Evolutionary conservation across 257 asterid genomes (phyloP).

Genomic region (Solanum clarkiae): DNA sequence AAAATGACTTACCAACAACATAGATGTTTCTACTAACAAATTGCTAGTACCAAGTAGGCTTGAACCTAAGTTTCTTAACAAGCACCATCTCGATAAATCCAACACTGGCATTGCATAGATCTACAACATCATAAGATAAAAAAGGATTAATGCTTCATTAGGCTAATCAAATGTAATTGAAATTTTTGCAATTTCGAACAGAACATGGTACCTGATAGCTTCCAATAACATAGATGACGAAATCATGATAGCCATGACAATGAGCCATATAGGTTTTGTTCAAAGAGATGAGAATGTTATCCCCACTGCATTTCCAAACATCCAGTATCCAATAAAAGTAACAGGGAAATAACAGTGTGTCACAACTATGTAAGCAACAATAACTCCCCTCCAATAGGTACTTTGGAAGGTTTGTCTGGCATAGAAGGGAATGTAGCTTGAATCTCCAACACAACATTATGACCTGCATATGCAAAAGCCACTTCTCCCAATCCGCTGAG

Average conservation of each 20-base stretch:
- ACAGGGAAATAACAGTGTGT: conserved; percentile 89
- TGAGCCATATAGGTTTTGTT: conserved; percentile 64
- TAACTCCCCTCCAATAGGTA: conserved; percentile 84
- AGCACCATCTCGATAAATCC: conserved; percentile 31
- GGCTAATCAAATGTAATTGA: not conserved
- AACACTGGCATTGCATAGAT: conserved; percentile 32
- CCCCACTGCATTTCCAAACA: conserved; percentile 46
- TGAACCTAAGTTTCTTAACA: conserved; percentile 20
- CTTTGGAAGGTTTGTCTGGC: conserved; percentile 84
- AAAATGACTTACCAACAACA: conserved; percentile 21
- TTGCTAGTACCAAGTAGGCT: conserved; percentile 13
- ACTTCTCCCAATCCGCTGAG: conserved; percentile 30
- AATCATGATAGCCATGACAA: conserved; percentile 85
- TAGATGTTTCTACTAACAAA: conserved; percentile 19
- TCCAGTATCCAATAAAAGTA: conserved; percentile 63
- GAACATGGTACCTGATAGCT: conserved; percentile 65
- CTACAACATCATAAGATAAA: not conserved
- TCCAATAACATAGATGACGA: conserved; percentile 82
- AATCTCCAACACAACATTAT: too few relatives aligned
- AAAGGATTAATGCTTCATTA: not conserved
- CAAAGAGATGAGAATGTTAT: conserved; percentile 50
- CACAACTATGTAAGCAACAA: conserved; percentile 77
- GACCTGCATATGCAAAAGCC: too few relatives aligned
- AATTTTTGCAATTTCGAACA: not conserved
- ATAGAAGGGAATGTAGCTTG: conserved; percentile 63